Conservation (phyloP, 192 early-diverging fungal genomes). For the Lunasporangiospora selenospora region DNA sequence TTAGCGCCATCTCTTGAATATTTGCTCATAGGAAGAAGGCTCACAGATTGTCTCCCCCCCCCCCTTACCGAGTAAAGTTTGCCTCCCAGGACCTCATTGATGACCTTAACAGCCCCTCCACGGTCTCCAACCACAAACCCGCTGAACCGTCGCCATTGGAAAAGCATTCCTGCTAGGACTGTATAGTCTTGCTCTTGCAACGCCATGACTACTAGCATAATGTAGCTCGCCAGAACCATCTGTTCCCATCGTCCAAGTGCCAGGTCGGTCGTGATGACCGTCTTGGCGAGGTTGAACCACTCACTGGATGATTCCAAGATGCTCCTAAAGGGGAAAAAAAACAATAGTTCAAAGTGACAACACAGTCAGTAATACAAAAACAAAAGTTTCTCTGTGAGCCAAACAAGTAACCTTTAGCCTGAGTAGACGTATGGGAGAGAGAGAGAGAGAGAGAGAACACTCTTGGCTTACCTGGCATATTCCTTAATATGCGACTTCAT, state of each 20-base stretch:
- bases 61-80: conserved; percentile 44
- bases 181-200: conserved; percentile 40
- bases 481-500: conserved; percentile 47
- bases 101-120: conserved; percentile 45
- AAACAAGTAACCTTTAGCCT: too few relatives aligned
- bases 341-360: too few relatives aligned
- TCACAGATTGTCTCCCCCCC: too few relatives aligned
- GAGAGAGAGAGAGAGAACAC: too few relatives aligned
- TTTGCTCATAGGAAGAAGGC: too few relatives aligned
- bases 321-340: conserved; percentile 9
- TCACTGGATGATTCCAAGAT: conserved; percentile 44
- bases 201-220: conserved; percentile 44
- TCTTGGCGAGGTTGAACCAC: conserved; percentile 43
- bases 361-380: too few relatives aligned
- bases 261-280: conserved; percentile 25
- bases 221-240: conserved; percentile 46
- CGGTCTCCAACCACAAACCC: conserved; percentile 46
- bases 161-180: conserved; percentile 28
- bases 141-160: conserved; percentile 45
- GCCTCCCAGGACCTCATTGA: conserved; percentile 27
- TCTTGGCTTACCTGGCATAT: conserved; percentile 37
- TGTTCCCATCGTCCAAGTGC: conserved; percentile 43
- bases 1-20: too few relatives aligned
- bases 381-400: too few relatives aligned
- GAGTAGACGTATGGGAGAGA: too few relatives aligned